phyloP scores from a whole-genome alignment of 78 protist genomes.

The Tieghemostelium lacteum region DNA sequence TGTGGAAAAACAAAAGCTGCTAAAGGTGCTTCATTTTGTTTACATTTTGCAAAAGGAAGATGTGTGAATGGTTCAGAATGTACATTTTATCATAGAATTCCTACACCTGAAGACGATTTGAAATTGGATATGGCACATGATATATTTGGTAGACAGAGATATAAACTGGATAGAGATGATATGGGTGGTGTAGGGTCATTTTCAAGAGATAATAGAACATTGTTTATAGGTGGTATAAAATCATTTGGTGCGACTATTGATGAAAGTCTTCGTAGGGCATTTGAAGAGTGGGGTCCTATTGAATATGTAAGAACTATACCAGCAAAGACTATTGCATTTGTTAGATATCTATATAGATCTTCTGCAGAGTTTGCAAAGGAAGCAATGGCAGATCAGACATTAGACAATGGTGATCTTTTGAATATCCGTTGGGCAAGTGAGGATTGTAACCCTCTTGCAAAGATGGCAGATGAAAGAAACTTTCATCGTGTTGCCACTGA shows the following conservation, averaged over 20 bases:
- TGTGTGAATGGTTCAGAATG: conserved; percentile 77
- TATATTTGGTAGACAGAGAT: conserved; percentile 83
- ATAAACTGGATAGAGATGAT: conserved; percentile 76
- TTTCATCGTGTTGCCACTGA: conserved; percentile 74
- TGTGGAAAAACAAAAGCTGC: conserved; percentile 76
- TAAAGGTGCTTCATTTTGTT: conserved; percentile 59
- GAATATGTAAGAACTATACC: conserved; percentile 73
- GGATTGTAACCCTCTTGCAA: conserved; percentile 65
- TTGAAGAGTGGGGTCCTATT: conserved; percentile 74
- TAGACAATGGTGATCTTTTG: conserved; percentile 69
- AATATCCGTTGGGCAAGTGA: conserved; percentile 82
- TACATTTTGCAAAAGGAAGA: conserved; percentile 61
- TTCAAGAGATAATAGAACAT: conserved; percentile 78
- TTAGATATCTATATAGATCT: conserved; percentile 62
- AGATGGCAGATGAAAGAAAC: conserved; percentile 56
- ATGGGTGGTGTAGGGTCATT: conserved; percentile 87
- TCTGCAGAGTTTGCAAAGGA: conserved; percentile 83
- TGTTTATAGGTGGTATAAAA: conserved; percentile 65
- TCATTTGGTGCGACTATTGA: conserved; percentile 24
- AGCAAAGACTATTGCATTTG: conserved; percentile 80
- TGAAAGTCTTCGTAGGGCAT: conserved; percentile 43
- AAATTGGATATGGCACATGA: conserved; percentile 58
- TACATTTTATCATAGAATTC: conserved; percentile 74
- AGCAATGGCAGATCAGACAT: conserved; percentile 80
- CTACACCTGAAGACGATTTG: conserved; percentile 74